Evolutionary conservation across 2,329 filamentous ascomycete genomes (phyloP), one percentile per base, ranked within the genome.

Genomic region (Talaromyces islandicus): DNA sequence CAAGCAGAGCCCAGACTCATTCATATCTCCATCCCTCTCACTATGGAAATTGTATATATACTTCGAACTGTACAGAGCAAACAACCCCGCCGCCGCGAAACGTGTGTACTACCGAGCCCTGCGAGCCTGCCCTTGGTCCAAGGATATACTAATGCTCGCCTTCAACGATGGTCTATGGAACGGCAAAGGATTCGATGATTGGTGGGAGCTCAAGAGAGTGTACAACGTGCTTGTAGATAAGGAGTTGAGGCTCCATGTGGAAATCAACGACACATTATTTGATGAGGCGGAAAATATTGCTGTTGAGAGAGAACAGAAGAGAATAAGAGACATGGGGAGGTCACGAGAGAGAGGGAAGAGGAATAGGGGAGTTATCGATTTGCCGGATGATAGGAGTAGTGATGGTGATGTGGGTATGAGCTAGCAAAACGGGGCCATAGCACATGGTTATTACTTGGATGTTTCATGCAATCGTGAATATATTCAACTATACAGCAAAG

Each of bases 121-220:
- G 63, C 75, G 79, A 50, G 74, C 77, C 17, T 79, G 86, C 66
- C 87, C 87, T 0, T 89, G 86, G 85, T 81, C 78, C 1, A 88
- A 89, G 69, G 78, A 81, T 41, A 78, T 85, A 54, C 73, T 85
- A 50, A 77, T 88, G 72, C 61, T 82, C 27, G 86, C 82, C 0
- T 85, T 88, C 60, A 51, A 25, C 43, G 35, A 43, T 19, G 24
- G 7, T 2, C 29, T 50, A n/a, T 48, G 29, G 75, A 76, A 51
- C 19, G 65, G 69, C 7, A 21, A 27, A 24, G 43, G 43, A 2
- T 25, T 43, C 7, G 60, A 59, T 11, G 56, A 70, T 85, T 73
- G 75, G 19, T 75, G 75, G 29, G 83, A 88, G 58, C 65, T 85
- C 62, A 78, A 74, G 57, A 78, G 77, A 56, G 69, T 86, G 17